Conservation (phyloP, 306 rosid species). For the Quercus parvula region DNA sequence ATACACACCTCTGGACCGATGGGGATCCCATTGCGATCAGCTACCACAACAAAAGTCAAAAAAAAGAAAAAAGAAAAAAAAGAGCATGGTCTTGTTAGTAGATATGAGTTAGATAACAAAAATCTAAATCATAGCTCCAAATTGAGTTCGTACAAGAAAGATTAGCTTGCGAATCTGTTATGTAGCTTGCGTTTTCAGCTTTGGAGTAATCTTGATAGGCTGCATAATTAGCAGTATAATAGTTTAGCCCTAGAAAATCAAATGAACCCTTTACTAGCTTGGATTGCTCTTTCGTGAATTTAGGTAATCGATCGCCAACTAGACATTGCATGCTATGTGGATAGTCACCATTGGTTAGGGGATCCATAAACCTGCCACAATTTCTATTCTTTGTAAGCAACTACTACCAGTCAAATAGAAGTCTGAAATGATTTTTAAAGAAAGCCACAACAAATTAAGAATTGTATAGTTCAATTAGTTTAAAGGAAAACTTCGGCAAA, state of each 20-base stretch:
- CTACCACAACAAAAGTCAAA: neutral
- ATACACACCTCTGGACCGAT: conserved; percentile 27
- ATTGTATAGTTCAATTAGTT: too few relatives aligned
- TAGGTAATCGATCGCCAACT: conserved; percentile 28
- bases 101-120: neutral
- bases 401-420: too few relatives aligned
- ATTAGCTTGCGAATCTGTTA: conserved; percentile 16
- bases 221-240: conserved; percentile 21
- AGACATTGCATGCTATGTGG: conserved; percentile 26
- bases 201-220: conserved; percentile 1
- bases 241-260: conserved; percentile 35
- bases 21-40: conserved; percentile 31
- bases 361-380: conserved; percentile 28
- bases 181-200: conserved; percentile 11
- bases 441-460: too few relatives aligned
- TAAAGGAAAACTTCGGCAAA: too few relatives aligned
- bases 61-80: too few relatives aligned
- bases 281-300: conserved; percentile 13
- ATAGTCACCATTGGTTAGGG: conserved; percentile 29
- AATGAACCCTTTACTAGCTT: conserved; percentile 15
- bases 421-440: too few relatives aligned
- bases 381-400: too few relatives aligned
- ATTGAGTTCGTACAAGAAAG: conserved; percentile 1
- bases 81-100: too few relatives aligned
- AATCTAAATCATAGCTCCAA: neutral